phyloP scores from a whole-genome alignment of 2,329 filamentous ascomycete genomes.

The Macrophomina phaseolina region DNA sequence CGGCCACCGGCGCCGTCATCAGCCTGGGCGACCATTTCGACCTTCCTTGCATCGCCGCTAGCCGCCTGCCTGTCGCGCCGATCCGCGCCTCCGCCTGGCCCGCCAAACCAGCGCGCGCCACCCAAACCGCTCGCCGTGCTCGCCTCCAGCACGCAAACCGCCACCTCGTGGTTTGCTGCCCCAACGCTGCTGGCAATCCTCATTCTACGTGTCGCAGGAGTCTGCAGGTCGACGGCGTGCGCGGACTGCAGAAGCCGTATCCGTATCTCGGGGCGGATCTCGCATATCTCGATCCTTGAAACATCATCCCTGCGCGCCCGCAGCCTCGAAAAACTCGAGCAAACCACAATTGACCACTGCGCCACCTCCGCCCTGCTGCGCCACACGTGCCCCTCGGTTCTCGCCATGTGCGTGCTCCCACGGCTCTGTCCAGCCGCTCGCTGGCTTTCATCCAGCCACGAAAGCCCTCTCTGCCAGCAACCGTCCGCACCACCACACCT shows the following conservation, averaged over 20 bases:
- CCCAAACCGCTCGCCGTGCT: background rate
- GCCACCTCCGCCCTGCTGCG: slow-evolving; percentile 14
- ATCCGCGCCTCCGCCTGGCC: background rate
- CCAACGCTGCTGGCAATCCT: background rate
- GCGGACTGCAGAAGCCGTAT: background rate
- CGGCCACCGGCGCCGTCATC: background rate
- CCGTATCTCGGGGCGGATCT: background rate
- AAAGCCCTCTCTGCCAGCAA: background rate
- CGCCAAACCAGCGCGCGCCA: background rate
- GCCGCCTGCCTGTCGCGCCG: background rate
- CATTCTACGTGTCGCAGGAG: background rate
- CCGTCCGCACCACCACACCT: background rate
- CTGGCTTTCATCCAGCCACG: background rate
- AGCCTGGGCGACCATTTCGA: background rate
- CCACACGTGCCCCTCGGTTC: slow-evolving; percentile 3
- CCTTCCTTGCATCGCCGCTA: background rate
- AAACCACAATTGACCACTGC: background rate
- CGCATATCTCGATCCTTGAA: slow-evolving; percentile 21
- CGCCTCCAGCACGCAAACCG: background rate
- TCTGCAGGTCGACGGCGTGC: background rate
- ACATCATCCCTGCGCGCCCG: slow-evolving; percentile 2
- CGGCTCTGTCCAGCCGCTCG: background rate
- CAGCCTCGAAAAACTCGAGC: background rate
- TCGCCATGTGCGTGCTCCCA: background rate
- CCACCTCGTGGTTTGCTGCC: background rate